Conservation (phyloP, 495 filamentous ascomycete species). For the Tuber brumale region DNA sequence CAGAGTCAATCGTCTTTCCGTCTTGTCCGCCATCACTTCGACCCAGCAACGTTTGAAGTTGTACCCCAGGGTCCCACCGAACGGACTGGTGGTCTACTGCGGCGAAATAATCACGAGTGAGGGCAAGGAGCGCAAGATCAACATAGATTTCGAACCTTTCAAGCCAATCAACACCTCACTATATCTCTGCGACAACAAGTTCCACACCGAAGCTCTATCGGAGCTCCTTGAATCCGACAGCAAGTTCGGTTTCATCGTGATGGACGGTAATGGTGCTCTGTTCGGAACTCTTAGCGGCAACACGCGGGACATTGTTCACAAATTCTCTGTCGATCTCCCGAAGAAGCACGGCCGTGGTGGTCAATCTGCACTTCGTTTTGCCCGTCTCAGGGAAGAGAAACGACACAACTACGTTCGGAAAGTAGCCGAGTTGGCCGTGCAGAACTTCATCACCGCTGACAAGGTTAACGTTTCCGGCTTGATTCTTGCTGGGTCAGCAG, state of each 20-base stretch:
- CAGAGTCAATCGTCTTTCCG: conserved; percentile 94
- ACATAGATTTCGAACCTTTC: conserved; percentile 99
- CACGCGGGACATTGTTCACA: conserved; percentile 93
- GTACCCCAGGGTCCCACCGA: conserved; percentile 96
- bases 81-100: conserved; percentile 96
- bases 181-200: conserved; percentile 99
- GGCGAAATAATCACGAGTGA: conserved; percentile 99
- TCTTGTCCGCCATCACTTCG: conserved; percentile 94
- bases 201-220: conserved; percentile 93
- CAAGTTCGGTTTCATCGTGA: conserved; percentile 98
- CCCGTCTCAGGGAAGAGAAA: conserved; percentile 98
- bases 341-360: conserved; percentile 99
- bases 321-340: conserved; percentile 91
- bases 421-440: conserved; percentile 92
- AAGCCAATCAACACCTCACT: conserved; percentile 99
- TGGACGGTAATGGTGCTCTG: conserved; percentile 96
- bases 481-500: conserved; percentile 91
- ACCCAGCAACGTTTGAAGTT: conserved; percentile 98
- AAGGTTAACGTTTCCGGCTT: conserved; percentile 95
- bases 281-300: conserved; percentile 96
- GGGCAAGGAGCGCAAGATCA: conserved; percentile 98
- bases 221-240: conserved; percentile 96
- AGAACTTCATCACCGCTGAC: conserved; percentile 96
- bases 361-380: conserved; percentile 97
- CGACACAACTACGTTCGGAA: conserved; percentile 99